phyloP scores from a whole-genome alignment of 768 basidiomycete species.

The Leccinellum luteum region DNA sequence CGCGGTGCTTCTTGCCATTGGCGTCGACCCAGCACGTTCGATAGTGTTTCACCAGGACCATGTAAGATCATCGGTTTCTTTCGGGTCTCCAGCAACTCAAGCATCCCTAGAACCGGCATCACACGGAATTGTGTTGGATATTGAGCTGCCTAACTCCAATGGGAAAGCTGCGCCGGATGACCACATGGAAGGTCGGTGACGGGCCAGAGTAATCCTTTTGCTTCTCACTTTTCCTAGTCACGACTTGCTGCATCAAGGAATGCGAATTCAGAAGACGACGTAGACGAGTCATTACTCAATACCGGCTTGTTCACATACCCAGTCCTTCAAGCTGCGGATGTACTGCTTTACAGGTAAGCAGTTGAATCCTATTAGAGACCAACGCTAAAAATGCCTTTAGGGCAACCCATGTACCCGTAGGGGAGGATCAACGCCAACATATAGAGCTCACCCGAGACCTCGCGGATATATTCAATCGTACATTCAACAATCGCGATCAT shows the following conservation, averaged over 20 bases:
- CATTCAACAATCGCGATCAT: slow-evolving; percentile 44
- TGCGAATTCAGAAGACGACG: slow-evolving; percentile 67
- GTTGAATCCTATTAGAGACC: not conserved
- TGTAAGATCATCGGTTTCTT: slow-evolving; percentile 38
- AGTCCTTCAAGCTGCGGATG: slow-evolving; percentile 90
- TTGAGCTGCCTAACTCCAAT: slow-evolving; percentile 81
- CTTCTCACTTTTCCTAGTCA: slow-evolving; percentile 43
- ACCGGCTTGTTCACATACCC: slow-evolving; percentile 91
- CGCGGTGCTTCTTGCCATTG: slow-evolving; percentile 80
- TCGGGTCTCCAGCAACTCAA: not conserved
- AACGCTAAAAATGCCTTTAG: slow-evolving; percentile 35
- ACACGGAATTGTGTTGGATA: slow-evolving; percentile 89
- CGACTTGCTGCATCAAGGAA: slow-evolving; percentile 74
- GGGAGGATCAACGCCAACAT: slow-evolving; percentile 95
- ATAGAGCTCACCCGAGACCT: slow-evolving; percentile 85
- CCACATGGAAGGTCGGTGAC: slow-evolving; percentile 84
- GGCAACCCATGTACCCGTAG: slow-evolving; percentile 92
- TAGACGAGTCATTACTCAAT: slow-evolving; percentile 80
- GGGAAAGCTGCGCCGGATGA: slow-evolving; percentile 85
- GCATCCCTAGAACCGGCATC: slow-evolving; percentile 64
- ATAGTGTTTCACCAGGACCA: slow-evolving; percentile 88
- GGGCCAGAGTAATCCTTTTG: not conserved
- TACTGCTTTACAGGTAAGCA: slow-evolving; percentile 76
- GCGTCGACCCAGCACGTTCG: slow-evolving; percentile 73
- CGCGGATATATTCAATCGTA: slow-evolving; percentile 78